Base-by-base conservation (phyloP, 768 basidiomycete genomes). In the Lepiota brunneoincarnata region DNA sequence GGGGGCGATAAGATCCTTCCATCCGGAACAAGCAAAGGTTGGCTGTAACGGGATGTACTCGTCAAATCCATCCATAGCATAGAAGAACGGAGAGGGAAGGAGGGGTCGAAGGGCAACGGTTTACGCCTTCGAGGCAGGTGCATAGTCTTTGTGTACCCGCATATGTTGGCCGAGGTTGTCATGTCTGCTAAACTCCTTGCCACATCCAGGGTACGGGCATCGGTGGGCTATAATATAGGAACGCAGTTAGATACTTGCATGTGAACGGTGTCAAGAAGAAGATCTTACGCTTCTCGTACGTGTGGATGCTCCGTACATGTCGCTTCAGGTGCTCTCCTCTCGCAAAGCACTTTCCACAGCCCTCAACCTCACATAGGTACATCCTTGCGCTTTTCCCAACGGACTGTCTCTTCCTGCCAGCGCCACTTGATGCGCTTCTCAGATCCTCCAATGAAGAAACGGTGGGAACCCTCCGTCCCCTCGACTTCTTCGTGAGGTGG, bases 141-240 rank as follows among this genome's bases (percentile, higher is more conserved):
- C 67, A 53, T 70, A 78, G 55, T 77, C 77, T 61, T 78, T 80
- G 70, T 93, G 91, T 39, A 92, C 87, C 44, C 88, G 84, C 84
- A 89, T 86, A 63, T 94, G 92, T 69, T 94, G 92, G 41, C 85
- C 83, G 42, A 94, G 80, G 64, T 94, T 94, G 67, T 94, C 93
- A 62, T 90, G 89, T 44, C 93, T 78, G 63, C 86, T 89, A 65
- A 94, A 94, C 59, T 84, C 84, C 75, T 91, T 92, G 49, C 80
- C 84, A 64, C 92, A 94, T 12, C 82, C 84, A 28, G 87, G 85
- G 67, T 84, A 83, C 20, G 86, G 84, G 70, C 92, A 94, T 62
- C 81, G 81, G 69, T 88, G 88, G 54, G 93, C 92, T 93, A 64
- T 26, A 56, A 45, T 57, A 52, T 41, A 61, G 28, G 59, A 31